Evolutionary conservation across 2,329 filamentous ascomycete genomes (phyloP).

Genomic region (Annulohypoxylon truncatum): DNA sequence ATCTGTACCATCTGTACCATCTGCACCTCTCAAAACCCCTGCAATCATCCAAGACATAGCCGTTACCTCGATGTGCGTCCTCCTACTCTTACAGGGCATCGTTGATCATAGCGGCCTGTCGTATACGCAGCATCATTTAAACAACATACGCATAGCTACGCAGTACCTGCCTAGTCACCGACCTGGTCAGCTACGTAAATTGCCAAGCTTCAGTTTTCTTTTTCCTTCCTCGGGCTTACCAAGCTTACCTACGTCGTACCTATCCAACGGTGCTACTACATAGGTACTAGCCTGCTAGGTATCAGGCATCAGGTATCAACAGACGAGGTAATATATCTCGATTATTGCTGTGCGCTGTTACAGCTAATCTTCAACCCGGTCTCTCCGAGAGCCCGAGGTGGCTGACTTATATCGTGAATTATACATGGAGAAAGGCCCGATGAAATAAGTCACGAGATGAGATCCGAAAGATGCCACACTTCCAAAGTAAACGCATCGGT

Average conservation of each 20-base stretch:
- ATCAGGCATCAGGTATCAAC: neutral
- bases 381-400: slow-evolving; percentile 19
- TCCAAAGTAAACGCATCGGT: slow-evolving; percentile 13
- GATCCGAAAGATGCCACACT: slow-evolving; percentile 4
- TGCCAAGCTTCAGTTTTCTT: neutral
- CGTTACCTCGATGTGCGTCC: slow-evolving; percentile 35
- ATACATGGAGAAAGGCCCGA: slow-evolving; percentile 11
- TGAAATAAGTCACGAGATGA: slow-evolving; percentile 22
- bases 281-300: neutral
- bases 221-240: slow-evolving; percentile 14
- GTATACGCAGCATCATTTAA: slow-evolving; percentile 2
- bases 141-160: neutral
- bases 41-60: slow-evolving; percentile 35
- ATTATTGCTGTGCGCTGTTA: neutral
- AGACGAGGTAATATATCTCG: neutral
- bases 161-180: neutral
- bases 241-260: slow-evolving; percentile 11
- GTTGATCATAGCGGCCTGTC: slow-evolving; percentile 7
- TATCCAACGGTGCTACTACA: neutral
- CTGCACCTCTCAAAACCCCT: slow-evolving; percentile 16
- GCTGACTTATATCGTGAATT: slow-evolving; percentile 26
- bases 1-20: neutral
- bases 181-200: neutral
- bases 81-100: slow-evolving; percentile 8
- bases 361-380: neutral